Evolutionary conservation across 176 grass and related monocot genomes (phyloP).

Genomic region (Rhynchospora pubera): DNA sequence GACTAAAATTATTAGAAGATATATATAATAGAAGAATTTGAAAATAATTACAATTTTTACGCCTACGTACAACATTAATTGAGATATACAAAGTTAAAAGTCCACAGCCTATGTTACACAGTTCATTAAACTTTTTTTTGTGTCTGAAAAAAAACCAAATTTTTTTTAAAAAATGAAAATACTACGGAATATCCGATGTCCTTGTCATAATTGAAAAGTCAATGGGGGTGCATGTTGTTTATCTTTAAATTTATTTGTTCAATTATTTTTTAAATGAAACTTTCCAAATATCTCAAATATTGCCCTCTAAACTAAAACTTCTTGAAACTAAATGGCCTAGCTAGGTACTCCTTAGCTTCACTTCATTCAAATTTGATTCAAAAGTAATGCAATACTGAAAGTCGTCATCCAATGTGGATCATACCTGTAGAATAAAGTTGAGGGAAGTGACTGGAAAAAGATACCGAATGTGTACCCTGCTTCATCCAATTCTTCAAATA

Average conservation of each 20-base stretch:
- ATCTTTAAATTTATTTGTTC: background rate
- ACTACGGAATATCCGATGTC: too few species aligned
- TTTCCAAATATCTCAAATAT: background rate
- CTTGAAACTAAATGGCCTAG: background rate
- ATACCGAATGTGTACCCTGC: constrained; percentile 54
- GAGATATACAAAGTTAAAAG: too few species aligned
- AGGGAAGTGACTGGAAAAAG: constrained; percentile 72
- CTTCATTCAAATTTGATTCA: background rate
- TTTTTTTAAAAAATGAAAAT: too few species aligned
- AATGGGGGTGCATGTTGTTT: background rate
- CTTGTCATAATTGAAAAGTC: too few species aligned
- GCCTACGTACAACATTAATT: too few species aligned
- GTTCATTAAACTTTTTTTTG: too few species aligned
- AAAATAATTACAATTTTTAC: too few species aligned
- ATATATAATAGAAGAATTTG: too few species aligned
- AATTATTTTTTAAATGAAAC: background rate
- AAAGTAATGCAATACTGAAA: background rate
- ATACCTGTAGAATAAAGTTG: constrained; percentile 56
- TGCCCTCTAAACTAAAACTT: background rate
- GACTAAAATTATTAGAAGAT: too few species aligned
- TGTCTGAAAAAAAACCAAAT: too few species aligned
- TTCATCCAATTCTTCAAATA: constrained; percentile 75
- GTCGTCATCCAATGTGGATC: background rate
- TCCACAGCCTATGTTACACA: too few species aligned
- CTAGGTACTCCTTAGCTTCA: background rate